phyloP scores from a whole-genome alignment of 2,329 filamentous ascomycete genomes.

The Phaeophleospora eucalypticola region DNA sequence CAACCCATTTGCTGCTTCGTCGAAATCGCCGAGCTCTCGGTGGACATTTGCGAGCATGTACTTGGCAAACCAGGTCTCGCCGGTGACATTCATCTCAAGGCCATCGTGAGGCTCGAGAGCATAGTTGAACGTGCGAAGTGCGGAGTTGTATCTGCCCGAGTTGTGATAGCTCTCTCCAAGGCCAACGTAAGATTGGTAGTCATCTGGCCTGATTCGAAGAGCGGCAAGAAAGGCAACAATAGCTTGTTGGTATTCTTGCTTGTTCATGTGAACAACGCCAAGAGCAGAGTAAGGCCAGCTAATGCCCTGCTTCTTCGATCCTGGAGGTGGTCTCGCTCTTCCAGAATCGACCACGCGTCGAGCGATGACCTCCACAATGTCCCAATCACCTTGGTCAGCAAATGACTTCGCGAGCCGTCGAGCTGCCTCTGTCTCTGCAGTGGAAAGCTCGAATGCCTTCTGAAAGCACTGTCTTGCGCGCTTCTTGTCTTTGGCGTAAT shows the following conservation, averaged over 20 bases:
- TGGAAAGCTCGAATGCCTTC: conserved; percentile 89
- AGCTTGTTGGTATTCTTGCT: conserved; percentile 81
- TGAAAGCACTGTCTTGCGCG: conserved; percentile 90
- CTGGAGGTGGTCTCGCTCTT: conserved; percentile 81
- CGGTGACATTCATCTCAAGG: conserved; percentile 50
- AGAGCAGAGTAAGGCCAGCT: conserved; percentile 96
- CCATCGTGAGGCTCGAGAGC: conserved; percentile 70
- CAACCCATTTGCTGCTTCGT: conserved; percentile 76
- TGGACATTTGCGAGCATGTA: conserved; percentile 97
- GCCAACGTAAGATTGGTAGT: conserved; percentile 95
- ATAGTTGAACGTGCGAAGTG: conserved; percentile 82
- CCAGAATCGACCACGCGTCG: conserved; percentile 92
- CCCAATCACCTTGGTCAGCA: conserved; percentile 90
- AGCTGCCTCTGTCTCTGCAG: conserved; percentile 79
- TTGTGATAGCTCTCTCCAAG: conserved; percentile 97
- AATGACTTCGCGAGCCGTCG: conserved; percentile 82
- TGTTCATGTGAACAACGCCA: conserved; percentile 90
- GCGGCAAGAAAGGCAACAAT: conserved; percentile 91
- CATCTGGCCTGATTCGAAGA: conserved; percentile 72
- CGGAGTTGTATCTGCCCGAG: conserved; percentile 89
- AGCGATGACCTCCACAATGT: conserved; percentile 87
- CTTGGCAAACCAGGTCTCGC: conserved; percentile 87
- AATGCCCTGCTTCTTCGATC: conserved; percentile 85
- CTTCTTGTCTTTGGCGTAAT: conserved; percentile 83
- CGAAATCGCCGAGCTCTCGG: conserved; percentile 84